Evolutionary conservation across 176 grass and related monocot species (phyloP).

Genomic region (Oryza brachyantha): DNA sequence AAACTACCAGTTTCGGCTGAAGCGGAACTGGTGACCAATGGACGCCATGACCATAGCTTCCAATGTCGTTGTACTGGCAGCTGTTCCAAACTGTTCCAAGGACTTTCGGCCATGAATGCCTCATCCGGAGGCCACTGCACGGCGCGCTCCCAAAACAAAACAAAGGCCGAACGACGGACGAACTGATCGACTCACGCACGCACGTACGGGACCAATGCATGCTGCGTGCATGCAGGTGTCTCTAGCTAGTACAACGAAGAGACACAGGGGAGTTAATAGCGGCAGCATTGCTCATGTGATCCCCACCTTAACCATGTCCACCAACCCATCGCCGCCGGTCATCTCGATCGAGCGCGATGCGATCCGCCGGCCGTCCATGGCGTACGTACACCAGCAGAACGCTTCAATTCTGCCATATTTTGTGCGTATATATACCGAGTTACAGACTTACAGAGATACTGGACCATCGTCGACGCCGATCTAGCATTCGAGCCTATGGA

Average conservation of each 20-base stretch:
- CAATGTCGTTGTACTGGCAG: no score
- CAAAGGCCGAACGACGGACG: no score
- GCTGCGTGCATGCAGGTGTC: neutral
- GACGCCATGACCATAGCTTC: no score
- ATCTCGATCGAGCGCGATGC: neutral
- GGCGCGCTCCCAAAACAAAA: neutral
- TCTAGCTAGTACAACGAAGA: neutral
- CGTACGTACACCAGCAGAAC: no score
- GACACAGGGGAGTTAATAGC: neutral
- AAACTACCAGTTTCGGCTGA: no score
- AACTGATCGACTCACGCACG: no score
- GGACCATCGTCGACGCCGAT: neutral
- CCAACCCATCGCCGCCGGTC: neutral
- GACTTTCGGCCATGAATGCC: neutral
- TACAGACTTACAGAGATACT: no score
- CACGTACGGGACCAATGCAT: neutral
- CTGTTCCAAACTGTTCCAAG: no score
- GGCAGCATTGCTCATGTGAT: constrained; percentile 17
- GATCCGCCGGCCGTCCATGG: no score
- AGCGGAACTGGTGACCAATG: no score
- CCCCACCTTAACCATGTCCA: neutral
- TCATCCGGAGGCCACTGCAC: neutral
- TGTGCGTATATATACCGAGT: no score
- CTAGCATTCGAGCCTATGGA: neutral
- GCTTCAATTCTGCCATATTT: no score